These are phyloP conservation scores for Penicillium egyptiacum DNA, from an alignment of 495 filamentous ascomycete species.

Conservation along the genomic window DNA sequence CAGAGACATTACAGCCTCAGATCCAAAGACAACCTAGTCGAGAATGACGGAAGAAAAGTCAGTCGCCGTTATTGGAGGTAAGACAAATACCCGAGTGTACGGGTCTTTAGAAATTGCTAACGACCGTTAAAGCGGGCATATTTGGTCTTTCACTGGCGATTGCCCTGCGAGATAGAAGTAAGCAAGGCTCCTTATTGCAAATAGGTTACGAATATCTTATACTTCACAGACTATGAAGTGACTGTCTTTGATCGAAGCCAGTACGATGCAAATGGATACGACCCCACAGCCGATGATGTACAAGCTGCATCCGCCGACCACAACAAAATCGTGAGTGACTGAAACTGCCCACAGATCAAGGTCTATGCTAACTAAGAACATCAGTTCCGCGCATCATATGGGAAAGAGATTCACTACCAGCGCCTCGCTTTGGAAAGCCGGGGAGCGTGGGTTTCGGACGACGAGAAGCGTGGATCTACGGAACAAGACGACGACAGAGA, in stretches of 20 bases:
- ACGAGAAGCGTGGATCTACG: too few relatives aligned
- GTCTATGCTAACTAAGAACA: not conserved
- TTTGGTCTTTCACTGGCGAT: constrained; percentile 21
- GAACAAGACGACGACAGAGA: too few relatives aligned
- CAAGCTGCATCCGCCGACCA: constrained; percentile 22
- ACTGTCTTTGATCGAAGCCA: constrained; percentile 18
- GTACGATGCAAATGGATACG: constrained; percentile 14
- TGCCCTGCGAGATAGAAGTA: constrained; percentile 14
- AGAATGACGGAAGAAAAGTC: constrained; percentile 14
- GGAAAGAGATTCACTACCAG: constrained; percentile 21
- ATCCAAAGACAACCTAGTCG: not conserved
- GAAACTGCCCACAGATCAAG: not conserved
- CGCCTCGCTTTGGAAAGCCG: constrained; percentile 21
- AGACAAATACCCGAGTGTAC: not conserved
- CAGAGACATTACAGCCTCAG: not conserved
- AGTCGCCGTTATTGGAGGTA: constrained; percentile 20
- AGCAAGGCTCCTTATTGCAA: not conserved
- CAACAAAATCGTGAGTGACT: constrained; percentile 20
- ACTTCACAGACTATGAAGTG: constrained; percentile 12
- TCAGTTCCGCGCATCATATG: constrained; percentile 24
- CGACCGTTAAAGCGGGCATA: constrained; percentile 10
- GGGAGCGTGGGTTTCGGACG: not conserved
- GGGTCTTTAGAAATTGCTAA: not conserved
- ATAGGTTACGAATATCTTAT: not conserved
- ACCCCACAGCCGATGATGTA: constrained; percentile 12